Base-by-base conservation (phyloP, 2,329 filamentous ascomycete genomes). In the Botrytis sinoallii region DNA sequence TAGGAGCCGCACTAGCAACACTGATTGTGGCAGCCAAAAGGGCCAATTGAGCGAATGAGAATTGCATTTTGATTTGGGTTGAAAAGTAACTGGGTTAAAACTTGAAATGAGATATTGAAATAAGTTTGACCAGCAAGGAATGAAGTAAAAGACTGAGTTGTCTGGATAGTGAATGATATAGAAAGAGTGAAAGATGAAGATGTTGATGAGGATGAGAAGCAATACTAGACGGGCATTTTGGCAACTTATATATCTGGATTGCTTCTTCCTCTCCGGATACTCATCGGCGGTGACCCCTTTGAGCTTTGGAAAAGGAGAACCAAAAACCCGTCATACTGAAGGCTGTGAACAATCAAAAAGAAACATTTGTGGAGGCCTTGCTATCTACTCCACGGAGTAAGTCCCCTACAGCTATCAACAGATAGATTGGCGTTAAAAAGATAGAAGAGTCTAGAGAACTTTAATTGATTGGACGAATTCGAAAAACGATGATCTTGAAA, bases 11-110 rank as follows among this genome's bases (percentile, higher is more conserved):
- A 59, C 46, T 59, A 46, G 44, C 44, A 52, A 72, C 22, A n/a
- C 46, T 20, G 12, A 67, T 16, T 35, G 61, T 38, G 14, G 66
- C 40, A 29, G 70, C 46, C 40, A 72, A 55, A 40, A 57, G 35
- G 48, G 61, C 46, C n/a, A 67, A 38, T 32, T 57, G 60, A 71
- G 60, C 48, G 52, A 67, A 40, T 16, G 60, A 59, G 38, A 72
- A 72, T 65, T 72, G 42, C 70, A 72, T 72, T 25, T 52, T 65
- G 59, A 40, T 35, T 64, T 61, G n/a, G n/a, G 8, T 7, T 40
- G 38, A 16, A 40, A 42, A n/a, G 42, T 59, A n/a, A 32, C 18
- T 38, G 25, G 29, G 14, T 14, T 44, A 32, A 18, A 52, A 63
- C 9, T 29, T 35, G 48, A 46, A 65, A n/a, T 29, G 44, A 44